Conservation (phyloP, 305 asterid genomes). For the Caryopteris hybrid region DNA sequence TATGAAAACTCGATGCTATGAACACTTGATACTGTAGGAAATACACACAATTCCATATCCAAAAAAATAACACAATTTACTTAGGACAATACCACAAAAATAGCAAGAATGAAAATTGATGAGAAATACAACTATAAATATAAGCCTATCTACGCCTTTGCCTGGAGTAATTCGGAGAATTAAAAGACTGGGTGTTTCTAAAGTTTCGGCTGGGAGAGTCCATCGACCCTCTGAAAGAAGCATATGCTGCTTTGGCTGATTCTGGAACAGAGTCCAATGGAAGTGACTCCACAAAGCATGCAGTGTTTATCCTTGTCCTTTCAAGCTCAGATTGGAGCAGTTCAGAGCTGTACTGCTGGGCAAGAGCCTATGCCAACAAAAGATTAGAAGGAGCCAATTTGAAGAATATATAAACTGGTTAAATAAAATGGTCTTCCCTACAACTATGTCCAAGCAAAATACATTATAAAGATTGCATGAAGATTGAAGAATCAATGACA, state of each 20-base stretch:
- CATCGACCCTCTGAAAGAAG: constrained; percentile 73
- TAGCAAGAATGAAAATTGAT: neutral
- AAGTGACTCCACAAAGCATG: constrained; percentile 85
- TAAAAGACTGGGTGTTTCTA: constrained; percentile 51
- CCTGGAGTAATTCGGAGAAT: constrained; percentile 85
- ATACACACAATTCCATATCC: neutral
- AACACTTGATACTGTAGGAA: constrained; percentile 17
- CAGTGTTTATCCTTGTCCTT: constrained; percentile 87
- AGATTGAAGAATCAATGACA: too few relatives aligned
- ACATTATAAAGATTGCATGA: too few relatives aligned
- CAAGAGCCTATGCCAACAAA: constrained; percentile 58
- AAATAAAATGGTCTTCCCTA: neutral
- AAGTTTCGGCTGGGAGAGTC: constrained; percentile 74
- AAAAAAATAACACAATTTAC: constrained; percentile 25
- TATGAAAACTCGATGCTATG: constrained; percentile 8
- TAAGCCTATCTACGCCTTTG: constrained; percentile 66
- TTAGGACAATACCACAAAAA: constrained; percentile 41
- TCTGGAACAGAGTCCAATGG: constrained; percentile 80
- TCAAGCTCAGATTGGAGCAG: constrained; percentile 89
- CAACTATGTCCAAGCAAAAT: too few relatives aligned
- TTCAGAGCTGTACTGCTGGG: constrained; percentile 90
- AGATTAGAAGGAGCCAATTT: neutral
- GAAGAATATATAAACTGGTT: neutral
- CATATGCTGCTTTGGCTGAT: constrained; percentile 91
- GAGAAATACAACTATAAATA: constrained; percentile 10